Evolutionary conservation across 495 filamentous ascomycete species (phyloP), one percentile per base, ranked within the genome.

Genomic region (Parathielavia appendiculata): DNA sequence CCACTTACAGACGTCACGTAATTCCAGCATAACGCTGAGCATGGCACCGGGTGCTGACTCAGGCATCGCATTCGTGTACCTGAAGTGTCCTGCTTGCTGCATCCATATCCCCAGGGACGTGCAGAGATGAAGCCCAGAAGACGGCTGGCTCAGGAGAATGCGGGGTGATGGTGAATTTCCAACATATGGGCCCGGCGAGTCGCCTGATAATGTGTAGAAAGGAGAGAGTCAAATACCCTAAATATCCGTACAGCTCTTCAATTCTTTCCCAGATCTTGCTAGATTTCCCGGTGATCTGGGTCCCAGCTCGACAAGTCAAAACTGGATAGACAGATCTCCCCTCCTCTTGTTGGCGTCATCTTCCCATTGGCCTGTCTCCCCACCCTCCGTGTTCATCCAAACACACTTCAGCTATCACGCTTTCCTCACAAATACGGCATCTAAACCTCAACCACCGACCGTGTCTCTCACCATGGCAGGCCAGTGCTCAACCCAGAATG

Each of bases 401-500:
- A 41, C 43, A 56, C 53, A 56, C 34, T 20, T 30, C 34, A 46
- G 6, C 14, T 17, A 7, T 43, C 7, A 35, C 34, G 10, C 23
- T 41, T 14, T 19, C 4, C 41, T 44, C 8, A 11, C 1, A 3
- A 46, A 14, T 12, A 1, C n/a, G n/a, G n/a, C 44, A 46, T 46
- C 22, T 0, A 12, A 23, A 11, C 14, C 13, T 11, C 41, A 44
- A 8, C 19, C 23, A 20, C 13, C 17, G 22, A 38, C 8, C 35
- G 17, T 5, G 46, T 16, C 14, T 32, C 26, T 20, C 39, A 34
- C 52, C 9, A 54, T 54, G 52, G n/a, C 52, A 9, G 17, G 8
- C 22, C 52, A 34, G 12, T 55, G 59, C 51, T 51, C 63, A 35
- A 59, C 60, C 11, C 60, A 65, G 48, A 50, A 55, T 19, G 52